Percentiles rank a stretch among this genome's conserved stretches.
These are phyloP conservation scores for Globisporangium paddicum DNA, from an alignment of 352 stramenopile genomes.

Conservation along the genomic window DNA sequence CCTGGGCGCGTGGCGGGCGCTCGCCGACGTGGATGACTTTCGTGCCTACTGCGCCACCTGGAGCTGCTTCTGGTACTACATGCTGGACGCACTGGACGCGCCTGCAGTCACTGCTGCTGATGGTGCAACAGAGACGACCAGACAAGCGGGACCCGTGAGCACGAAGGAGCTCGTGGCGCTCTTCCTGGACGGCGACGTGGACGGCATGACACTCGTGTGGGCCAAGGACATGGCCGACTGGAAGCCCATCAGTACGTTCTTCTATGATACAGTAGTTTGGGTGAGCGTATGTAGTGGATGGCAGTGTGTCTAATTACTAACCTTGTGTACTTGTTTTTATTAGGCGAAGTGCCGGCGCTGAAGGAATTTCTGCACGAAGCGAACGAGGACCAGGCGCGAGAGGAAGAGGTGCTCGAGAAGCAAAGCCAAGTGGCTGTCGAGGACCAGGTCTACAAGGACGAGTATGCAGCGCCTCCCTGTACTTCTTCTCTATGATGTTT, in stretches of 20 bases:
- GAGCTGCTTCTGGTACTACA: conserved; percentile 58
- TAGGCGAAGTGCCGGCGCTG: conserved; percentile 47
- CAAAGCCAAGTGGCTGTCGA: conserved; percentile 29
- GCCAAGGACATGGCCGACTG: conserved; percentile 38
- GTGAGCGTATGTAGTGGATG: neutral
- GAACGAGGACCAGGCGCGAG: conserved; percentile 54
- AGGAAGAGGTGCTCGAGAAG: conserved; percentile 42
- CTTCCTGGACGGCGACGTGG: conserved; percentile 61
- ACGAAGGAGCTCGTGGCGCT: conserved; percentile 52
- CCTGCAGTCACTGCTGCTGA: neutral
- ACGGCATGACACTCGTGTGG: conserved; percentile 76
- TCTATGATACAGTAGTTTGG: neutral
- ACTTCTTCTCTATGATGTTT: neutral
- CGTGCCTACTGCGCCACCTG: conserved; percentile 47
- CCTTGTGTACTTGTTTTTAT: neutral
- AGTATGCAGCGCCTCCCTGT: conserved; percentile 16
- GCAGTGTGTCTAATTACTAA: neutral
- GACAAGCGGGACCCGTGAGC: conserved; percentile 32
- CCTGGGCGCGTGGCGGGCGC: conserved; percentile 48
- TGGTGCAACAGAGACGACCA: conserved; percentile 6
- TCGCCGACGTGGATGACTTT: conserved; percentile 45
- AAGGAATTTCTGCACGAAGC: conserved; percentile 73
- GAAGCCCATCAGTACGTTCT: conserved; percentile 44
- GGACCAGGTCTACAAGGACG: conserved; percentile 54
- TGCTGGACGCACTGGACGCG: conserved; percentile 25